A percentile compares a stretch with the other conserved stretches of the same genome.
phyloP scores from a whole-genome alignment of 2,329 filamentous ascomycete genomes.

The Madurella fahalii region DNA sequence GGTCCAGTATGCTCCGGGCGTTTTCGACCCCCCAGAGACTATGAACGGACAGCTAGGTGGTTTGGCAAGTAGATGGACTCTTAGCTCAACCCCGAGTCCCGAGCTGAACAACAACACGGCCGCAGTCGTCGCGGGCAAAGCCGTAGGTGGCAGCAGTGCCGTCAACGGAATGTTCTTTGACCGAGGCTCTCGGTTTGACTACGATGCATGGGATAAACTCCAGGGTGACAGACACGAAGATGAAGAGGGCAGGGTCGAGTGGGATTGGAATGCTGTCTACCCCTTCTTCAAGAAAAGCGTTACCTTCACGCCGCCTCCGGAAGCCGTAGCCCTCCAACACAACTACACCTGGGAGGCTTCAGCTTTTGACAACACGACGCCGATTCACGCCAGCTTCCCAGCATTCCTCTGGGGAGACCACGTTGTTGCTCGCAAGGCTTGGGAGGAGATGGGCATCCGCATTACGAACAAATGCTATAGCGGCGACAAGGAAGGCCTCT shows the following conservation, averaged over 20 bases:
- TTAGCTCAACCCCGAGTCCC: conserved; percentile 10
- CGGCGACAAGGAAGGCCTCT: conserved; percentile 31
- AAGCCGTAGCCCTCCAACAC: conserved; percentile 14
- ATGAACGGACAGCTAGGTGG: background rate
- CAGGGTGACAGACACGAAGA: conserved; percentile 8
- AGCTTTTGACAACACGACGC: conserved; percentile 29
- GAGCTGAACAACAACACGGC: conserved; percentile 28
- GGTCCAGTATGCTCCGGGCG: conserved; percentile 17
- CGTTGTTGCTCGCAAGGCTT: conserved; percentile 16
- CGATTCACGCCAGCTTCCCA: conserved; percentile 33
- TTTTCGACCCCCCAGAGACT: conserved; percentile 24
- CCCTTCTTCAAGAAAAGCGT: conserved; percentile 35
- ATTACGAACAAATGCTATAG: conserved; percentile 24
- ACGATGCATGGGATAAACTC: conserved; percentile 32
- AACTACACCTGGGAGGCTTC: conserved; percentile 16
- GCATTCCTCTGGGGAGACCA: conserved; percentile 31
- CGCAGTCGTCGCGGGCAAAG: conserved; percentile 31
- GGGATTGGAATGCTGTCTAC: conserved; percentile 34
- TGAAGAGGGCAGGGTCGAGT: conserved; percentile 24
- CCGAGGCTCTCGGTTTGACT: conserved; percentile 32
- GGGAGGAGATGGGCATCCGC: conserved; percentile 27
- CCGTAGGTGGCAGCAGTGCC: conserved; percentile 34
- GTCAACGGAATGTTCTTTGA: conserved; percentile 38
- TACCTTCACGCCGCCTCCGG: conserved; percentile 28
- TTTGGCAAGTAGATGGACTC: conserved; percentile 14